phyloP scores from a whole-genome alignment of 257 asterid genomes.

The Solanum pennellii region DNA sequence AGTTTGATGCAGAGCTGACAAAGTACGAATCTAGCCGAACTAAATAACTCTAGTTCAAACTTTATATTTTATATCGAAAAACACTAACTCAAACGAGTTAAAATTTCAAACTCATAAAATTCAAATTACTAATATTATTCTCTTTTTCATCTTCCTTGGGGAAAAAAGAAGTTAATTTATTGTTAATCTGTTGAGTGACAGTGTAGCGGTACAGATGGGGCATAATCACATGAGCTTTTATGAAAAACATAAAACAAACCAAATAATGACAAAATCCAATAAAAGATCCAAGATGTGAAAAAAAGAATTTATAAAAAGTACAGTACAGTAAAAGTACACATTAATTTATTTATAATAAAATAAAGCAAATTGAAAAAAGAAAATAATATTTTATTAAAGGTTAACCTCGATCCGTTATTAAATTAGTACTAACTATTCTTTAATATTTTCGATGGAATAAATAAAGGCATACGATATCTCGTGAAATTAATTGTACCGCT shows the following conservation, averaged over 20 bases:
- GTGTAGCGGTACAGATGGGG: neutral
- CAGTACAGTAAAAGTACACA: neutral
- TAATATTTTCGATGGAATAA: too few species aligned
- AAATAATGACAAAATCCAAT: neutral
- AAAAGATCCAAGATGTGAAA: neutral
- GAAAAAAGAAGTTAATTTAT: neutral
- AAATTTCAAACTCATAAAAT: neutral
- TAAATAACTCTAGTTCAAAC: neutral
- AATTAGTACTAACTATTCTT: neutral
- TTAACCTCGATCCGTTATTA: too few species aligned
- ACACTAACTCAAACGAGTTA: neutral
- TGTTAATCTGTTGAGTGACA: neutral
- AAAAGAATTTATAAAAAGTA: neutral
- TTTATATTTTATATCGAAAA: neutral
- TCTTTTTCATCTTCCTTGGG: neutral
- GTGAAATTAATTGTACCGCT: too few species aligned
- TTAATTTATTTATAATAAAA: neutral
- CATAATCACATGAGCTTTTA: neutral
- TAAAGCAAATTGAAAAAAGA: neutral
- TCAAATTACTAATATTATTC: neutral
- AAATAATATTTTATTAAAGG: neutral
- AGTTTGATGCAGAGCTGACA: neutral
- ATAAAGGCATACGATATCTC: neutral
- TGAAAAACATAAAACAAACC: neutral
- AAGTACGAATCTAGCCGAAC: neutral